Evolutionary conservation across 108 stramenopile species (phyloP).

Genomic region (Skeletonema tropicum): DNA sequence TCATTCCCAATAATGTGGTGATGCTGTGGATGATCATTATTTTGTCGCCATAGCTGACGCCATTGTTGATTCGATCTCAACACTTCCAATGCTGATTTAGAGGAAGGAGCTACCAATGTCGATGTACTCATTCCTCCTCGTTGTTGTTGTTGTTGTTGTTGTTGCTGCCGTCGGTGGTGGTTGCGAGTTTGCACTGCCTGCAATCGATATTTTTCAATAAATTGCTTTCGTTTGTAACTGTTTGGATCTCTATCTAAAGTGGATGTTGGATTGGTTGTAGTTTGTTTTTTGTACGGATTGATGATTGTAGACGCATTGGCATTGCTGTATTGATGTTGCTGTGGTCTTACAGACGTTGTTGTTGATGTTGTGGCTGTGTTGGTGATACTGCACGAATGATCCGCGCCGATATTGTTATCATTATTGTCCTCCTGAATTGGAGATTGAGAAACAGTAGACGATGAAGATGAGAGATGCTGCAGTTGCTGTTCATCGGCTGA

Average conservation of each 20-base stretch:
- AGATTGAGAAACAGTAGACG: not conserved
- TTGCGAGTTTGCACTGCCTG: not conserved
- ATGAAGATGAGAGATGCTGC: not conserved
- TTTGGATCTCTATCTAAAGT: not conserved
- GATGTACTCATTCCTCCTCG: not conserved
- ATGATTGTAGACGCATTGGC: not conserved
- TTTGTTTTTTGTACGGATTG: not conserved
- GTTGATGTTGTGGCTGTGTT: too few relatives aligned
- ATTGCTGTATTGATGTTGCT: not conserved
- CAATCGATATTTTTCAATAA: conserved; percentile 17
- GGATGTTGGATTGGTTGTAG: not conserved
- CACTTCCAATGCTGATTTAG: conserved; percentile 8
- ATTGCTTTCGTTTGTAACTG: not conserved
- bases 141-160: too few relatives aligned
- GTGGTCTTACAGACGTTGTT: too few relatives aligned
- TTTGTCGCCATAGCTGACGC: conserved; percentile 10
- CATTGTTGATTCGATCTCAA: conserved; percentile 11
- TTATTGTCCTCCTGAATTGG: not conserved
- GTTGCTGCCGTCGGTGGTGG: too few relatives aligned
- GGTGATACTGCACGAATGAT: not conserved
- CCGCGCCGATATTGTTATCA: not conserved
- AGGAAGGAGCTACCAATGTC: not conserved
- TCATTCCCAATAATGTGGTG: not conserved
- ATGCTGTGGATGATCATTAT: not conserved
- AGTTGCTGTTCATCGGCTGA: not conserved